Percentiles rank a stretch among this genome's conserved stretches.
Evolutionary conservation across 371 early-diverging fungal species (phyloP).

Genomic region (Lichtheimia ramosa): DNA sequence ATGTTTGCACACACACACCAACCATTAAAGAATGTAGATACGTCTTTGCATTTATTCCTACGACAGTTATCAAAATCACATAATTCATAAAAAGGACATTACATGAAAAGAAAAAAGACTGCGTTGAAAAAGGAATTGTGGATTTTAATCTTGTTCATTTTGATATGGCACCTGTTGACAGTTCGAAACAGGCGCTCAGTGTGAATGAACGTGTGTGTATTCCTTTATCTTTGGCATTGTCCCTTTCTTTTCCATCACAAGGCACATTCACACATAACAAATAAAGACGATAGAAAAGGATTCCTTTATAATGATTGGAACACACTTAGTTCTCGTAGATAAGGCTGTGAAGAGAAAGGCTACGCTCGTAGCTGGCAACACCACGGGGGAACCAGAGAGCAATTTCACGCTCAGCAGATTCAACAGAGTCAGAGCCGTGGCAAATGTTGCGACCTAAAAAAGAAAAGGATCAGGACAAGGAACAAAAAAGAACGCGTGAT

Average conservation of each 20-base stretch:
- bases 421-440: constrained; percentile 99
- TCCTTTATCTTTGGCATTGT: neutral
- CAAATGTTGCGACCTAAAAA: constrained; percentile 89
- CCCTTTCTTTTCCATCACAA: neutral
- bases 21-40: too few species aligned
- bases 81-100: too few species aligned
- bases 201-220: neutral
- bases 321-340: constrained; percentile 70
- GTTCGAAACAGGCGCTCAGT: constrained; percentile 1
- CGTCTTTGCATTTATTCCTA: too few species aligned
- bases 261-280: constrained; percentile 2
- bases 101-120: too few species aligned
- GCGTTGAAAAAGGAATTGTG: neutral
- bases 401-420: constrained; percentile 97
- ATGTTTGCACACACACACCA: too few species aligned
- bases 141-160: constrained; percentile 3
- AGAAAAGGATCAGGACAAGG: too few species aligned
- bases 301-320: neutral
- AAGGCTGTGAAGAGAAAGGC: constrained; percentile 58
- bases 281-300: neutral
- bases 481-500: too few species aligned
- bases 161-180: constrained; percentile 3
- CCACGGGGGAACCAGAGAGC: constrained; percentile 96
- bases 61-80: too few species aligned
- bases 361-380: constrained; percentile 59